Conservation (phyloP, 495 filamentous ascomycete genomes). For the Rusavskia elegans region DNA sequence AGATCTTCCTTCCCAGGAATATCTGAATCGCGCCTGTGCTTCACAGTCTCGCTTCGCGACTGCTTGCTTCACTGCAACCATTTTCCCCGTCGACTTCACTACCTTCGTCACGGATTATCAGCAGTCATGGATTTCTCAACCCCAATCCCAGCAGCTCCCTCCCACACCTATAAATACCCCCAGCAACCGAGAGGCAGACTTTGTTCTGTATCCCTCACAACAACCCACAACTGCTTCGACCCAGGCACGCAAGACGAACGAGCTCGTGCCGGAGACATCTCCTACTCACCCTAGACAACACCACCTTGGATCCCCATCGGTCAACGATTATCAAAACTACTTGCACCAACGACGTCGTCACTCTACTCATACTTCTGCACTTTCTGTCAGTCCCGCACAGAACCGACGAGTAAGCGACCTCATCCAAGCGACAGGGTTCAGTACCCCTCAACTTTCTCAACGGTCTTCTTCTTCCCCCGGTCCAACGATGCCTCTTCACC, state of each 20-base stretch:
- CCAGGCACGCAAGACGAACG: slow-evolving; percentile 5
- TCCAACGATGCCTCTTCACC: slow-evolving; percentile 6
- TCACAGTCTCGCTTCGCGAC: slow-evolving; percentile 8
- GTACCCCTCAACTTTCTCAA: slow-evolving; percentile 10
- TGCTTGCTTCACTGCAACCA: slow-evolving; percentile 13
- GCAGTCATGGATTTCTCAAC: slow-evolving; percentile 15
- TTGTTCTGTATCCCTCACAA: slow-evolving; percentile 10
- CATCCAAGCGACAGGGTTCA: slow-evolving; percentile 10
- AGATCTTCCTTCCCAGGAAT: slow-evolving; percentile 15
- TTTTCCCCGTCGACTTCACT: slow-evolving; percentile 8
- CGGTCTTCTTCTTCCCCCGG: slow-evolving; percentile 8
- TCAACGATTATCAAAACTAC: slow-evolving; percentile 6
- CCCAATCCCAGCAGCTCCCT: slow-evolving; percentile 14
- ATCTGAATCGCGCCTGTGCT: slow-evolving; percentile 12
- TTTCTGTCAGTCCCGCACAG: slow-evolving; percentile 12
- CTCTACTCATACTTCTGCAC: slow-evolving; percentile 8
- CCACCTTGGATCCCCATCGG: slow-evolving; percentile 6
- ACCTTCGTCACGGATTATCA: slow-evolving; percentile 16
- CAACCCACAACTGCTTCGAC: background rate
- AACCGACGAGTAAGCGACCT: slow-evolving; percentile 15
- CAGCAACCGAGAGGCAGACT: slow-evolving; percentile 10
- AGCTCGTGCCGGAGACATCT: slow-evolving; percentile 13
- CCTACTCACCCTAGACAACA: slow-evolving; percentile 12
- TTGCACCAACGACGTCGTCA: slow-evolving; percentile 4
- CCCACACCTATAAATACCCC: slow-evolving; percentile 8